Base-by-base conservation (phyloP, 2,329 filamentous ascomycete species). In the Diaporthe sp. region DNA sequence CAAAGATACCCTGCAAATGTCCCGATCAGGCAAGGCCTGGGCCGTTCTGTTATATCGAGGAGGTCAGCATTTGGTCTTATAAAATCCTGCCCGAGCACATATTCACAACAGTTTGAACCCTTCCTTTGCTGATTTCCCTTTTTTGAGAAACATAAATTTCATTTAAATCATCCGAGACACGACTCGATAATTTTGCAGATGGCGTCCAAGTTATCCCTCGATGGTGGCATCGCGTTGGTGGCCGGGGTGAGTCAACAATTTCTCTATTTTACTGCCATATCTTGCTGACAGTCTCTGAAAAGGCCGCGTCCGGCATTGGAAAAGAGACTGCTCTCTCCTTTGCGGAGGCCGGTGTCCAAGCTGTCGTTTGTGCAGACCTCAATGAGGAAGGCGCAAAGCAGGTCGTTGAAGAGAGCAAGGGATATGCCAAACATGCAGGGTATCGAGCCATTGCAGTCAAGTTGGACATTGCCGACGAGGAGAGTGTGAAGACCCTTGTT, bases 321-420 rank as follows among this genome's bases (percentile, higher is more conserved):
- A 71, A 57, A 58, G 75, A 73, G 37, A 65, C 71, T 8, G 71
- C 44, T 15, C 25, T 76, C 28, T 34, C 75, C 1, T 71, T 62
- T 62, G 71, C 72, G 28, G 71, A 73, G n/a, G 61, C 65, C 31
- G 75, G 72, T 9, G 75, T 34, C 22, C 5, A 42, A 37, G 72
- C 31, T 51, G 71, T 76, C 13, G 62, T 74, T 17, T 61, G 74
- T 10, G 75, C 72, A 3, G 75, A 76, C 17, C 34, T 74, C 61
- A 58, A 76, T n/a, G 8, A 71, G 10, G 55, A 74, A n/a, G 72
- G 25, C 12, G 72, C 65, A 22, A 25, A 65, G 46, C n/a, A 61
- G 37, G 55, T 28, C 13, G 75, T 42, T 2, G 75, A 73, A 1
- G 75, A 74, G n/a, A 74, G 72, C 65, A 61, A 71, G n/a, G 3